phyloP scores from a whole-genome alignment of 2,329 filamentous ascomycete species.

The Botryosphaeria dothidea region DNA sequence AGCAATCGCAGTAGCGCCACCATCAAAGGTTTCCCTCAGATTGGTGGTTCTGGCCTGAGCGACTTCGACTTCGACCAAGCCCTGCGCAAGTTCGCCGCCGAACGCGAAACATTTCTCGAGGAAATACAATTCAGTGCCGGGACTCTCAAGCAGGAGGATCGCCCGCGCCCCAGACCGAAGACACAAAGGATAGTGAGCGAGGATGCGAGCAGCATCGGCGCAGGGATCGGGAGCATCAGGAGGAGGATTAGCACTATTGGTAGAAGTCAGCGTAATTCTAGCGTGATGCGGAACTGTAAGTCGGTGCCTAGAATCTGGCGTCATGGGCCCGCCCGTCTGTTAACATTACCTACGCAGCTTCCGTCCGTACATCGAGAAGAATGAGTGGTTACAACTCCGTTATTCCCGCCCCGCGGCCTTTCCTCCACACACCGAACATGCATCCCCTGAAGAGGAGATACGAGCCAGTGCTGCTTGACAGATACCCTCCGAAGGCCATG shows the following conservation, averaged over 20 bases:
- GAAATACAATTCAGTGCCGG: conserved; percentile 87
- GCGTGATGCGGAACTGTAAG: conserved; percentile 70
- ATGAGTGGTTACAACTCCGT: conserved; percentile 98
- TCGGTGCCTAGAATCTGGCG: background rate
- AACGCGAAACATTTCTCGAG: conserved; percentile 89
- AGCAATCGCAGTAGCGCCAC: conserved; percentile 68
- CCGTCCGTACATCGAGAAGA: conserved; percentile 78
- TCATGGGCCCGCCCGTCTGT: conserved; percentile 5
- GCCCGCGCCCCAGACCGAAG: conserved; percentile 70
- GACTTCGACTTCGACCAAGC: conserved; percentile 95
- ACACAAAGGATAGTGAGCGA: conserved; percentile 78
- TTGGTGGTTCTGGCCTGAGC: conserved; percentile 48
- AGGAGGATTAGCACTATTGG: conserved; percentile 96
- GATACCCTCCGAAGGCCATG: conserved; percentile 84
- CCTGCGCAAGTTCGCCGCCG: conserved; percentile 90
- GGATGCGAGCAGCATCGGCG: conserved; percentile 53
- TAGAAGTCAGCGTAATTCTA: conserved; percentile 85
- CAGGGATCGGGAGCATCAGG: conserved; percentile 79
- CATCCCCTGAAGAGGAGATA: conserved; percentile 92
- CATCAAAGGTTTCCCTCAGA: conserved; percentile 51
- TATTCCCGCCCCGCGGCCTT: conserved; percentile 87
- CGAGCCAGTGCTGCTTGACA: conserved; percentile 92
- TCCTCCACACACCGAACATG: conserved; percentile 88
- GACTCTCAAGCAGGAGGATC: conserved; percentile 58
- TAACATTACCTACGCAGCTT: conserved; percentile 50